A percentile compares a stretch with the other conserved stretches of the same genome.
Conservation (phyloP, 371 early-diverging fungal genomes). For the Parasitella parasitica region DNA sequence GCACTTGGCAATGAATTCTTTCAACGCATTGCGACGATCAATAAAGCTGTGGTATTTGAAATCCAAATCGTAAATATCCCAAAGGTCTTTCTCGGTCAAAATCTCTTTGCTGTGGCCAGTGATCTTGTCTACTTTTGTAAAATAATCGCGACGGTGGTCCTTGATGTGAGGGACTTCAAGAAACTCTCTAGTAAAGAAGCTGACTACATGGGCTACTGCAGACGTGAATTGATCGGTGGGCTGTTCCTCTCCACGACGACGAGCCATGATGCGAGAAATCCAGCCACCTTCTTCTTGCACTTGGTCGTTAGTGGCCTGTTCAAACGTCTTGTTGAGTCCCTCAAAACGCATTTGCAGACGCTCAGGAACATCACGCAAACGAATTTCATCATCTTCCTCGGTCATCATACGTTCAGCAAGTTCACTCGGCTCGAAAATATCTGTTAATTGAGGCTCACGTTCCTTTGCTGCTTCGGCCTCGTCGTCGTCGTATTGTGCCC, state of each 20-base stretch:
- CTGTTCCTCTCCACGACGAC: conserved; percentile 20
- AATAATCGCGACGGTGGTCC: conserved; percentile 84
- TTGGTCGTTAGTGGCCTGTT: conserved; percentile 42
- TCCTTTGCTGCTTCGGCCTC: conserved; percentile 17
- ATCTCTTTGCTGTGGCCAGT: conserved; percentile 51
- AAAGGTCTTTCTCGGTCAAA: conserved; percentile 73
- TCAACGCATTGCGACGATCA: conserved; percentile 51
- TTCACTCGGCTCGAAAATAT: conserved; percentile 92
- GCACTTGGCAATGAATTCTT: conserved; percentile 45
- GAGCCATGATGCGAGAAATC: conserved; percentile 51
- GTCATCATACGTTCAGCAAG: conserved; percentile 90
- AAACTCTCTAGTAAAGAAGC: conserved; percentile 71
- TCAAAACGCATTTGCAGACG: conserved; percentile 79
- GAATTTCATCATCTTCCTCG: conserved; percentile 87
- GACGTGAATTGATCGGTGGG: conserved; percentile 30
- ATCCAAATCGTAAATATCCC: conserved; percentile 89
- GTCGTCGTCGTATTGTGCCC: conserved; percentile 65
- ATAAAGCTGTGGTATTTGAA: conserved; percentile 73
- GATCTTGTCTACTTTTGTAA: conserved; percentile 49
- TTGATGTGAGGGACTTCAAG: conserved; percentile 93
- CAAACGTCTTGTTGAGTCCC: conserved; percentile 43
- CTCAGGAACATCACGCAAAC: conserved; percentile 89
- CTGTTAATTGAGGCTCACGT: conserved; percentile 62
- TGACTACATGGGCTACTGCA: conserved; percentile 56
- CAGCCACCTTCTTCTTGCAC: conserved; percentile 64